Evolutionary conservation across 2,329 filamentous ascomycete genomes (phyloP), one percentile per base, ranked within the genome.

Genomic region (Pestalotiopsis sp.): DNA sequence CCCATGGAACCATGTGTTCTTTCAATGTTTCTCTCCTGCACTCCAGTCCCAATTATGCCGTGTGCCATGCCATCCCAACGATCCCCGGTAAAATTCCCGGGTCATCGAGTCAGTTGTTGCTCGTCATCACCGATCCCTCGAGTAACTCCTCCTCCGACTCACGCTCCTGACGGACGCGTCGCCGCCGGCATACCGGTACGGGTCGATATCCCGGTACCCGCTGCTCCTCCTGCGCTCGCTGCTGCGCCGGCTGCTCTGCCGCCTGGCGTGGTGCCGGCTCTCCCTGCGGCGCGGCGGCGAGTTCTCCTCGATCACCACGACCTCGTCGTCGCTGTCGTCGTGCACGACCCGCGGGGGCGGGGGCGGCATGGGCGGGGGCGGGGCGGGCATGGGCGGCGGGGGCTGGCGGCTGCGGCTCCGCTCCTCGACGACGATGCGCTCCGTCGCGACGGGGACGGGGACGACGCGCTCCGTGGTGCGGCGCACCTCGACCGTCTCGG

Each of bases 231-330:
- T 38, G 60, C 76, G 71, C 60, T 77, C 73, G 59, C 70, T 72
- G 66, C 72, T 71, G 52, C 71, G 68, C 31, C 76, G 71, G 57
- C 76, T 73, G 63, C 70, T 72, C 66, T 71, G 70, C 57, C 71
- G 68, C 38, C 73, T 71, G 59, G 71, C 70, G 49, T 73, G 64
- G 14, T 61, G 59, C 62, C 72, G 71, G 62, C 77, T 78, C 63
- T 75, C 74, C 38, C 73, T 68, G 68, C 75, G 71, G 45, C 75
- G 72, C 36, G 78, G 75, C 64, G 78, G 75, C 31, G 72, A 74
- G 58, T 77, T 73, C 65, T 81, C 80, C 72, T 81, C 80, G 45
- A 80, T 72, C 11, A 82, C 79, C 2, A 82, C 71, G 17, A 81
- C 77, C 77, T 85, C 82, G 59, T 77, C 75, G 12, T 79, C 77